Evolutionary conservation across 352 stramenopile species (phyloP), one percentile per base, ranked within the genome.

Genomic region (Elongisporangium senticosum): DNA sequence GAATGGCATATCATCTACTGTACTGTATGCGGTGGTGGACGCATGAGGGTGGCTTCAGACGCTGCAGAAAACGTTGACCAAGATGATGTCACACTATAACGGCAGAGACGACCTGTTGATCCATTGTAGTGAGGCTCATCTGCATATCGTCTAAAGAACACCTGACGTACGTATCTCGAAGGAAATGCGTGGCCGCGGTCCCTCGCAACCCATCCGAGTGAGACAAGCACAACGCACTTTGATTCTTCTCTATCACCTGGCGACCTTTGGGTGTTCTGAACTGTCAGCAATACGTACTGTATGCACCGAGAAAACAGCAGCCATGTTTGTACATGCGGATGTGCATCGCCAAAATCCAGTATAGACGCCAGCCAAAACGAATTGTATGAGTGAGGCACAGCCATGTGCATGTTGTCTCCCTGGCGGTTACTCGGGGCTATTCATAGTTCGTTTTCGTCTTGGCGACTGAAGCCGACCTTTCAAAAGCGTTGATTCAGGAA

Each of bases 151-250:
- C 13, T 43, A 4, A 15, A 43, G 33, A 43, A 43, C 33, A 0
- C 33, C 33, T 43, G 33, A 10, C 33, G 33, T 17, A 43, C 10
- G 33, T 43, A 43, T 43, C 33, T 43, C 33, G 33, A 43, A 43
- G 33, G 33, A 43, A 39, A 67, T 51, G 56, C 51, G 19, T 57
- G 53, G 53, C 15, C 7, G 8, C 33, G 33, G 5, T 43, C 13
- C 33, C 33, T 43, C 33, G 33, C 33, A 43, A 43, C 33, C 33
- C 33, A 43, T 43, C 13, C 10, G 33, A 43, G 33, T 43, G 33
- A 43, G 33, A 43, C 33, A 43, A 43, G 33, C 33, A 43, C 33
- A 17, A 43, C 33, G 33, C 33, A 43, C 33, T 43, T 43, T 6
- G 1, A 43, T 43, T 43, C 33, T 43, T 43, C 33, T 43, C 33